Evolutionary conservation across 2,329 filamentous ascomycete species (phyloP), one percentile per base, ranked within the genome.

Genomic region (Penicillium occitanis): DNA sequence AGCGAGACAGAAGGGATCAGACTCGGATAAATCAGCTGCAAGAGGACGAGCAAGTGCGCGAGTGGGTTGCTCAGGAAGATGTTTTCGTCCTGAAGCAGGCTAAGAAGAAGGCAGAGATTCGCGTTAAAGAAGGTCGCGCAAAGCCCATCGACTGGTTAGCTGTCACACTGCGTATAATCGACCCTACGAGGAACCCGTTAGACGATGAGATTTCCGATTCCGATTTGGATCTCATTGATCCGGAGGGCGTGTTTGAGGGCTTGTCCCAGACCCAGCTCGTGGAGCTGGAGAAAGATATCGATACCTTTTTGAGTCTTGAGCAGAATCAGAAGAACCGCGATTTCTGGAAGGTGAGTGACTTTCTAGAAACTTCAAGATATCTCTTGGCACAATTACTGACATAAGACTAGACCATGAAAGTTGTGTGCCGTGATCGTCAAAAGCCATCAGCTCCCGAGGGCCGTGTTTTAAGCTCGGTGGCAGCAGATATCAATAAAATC

Each of bases 61-160:
- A 90, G 74, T 99, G 95, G 84, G 91, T 98, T 22, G 91, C 94
- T 62, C 91, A 96, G 72, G 95, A 99, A 78, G 95, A 99, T 81
- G 89, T 90, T 70, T 99, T 99, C 74, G 95, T 98, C 65, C 83
- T 99, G 74, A 93, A 93, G 79, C 95, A 99, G 80, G 91, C 94
- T 57, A 99, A 98, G 84, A 98, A 96, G 83, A 98, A 97, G 83
- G 94, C 95, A 50, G 91, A 93, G 70, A 96, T 99, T 71, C 90
- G 95, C 48, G 93, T 98, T 55, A 91, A 93, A 71, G 93, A 96
- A 78, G 91, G 91, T 11, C 88, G 96, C 71, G 93, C 94, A 65
- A 93, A 92, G 75, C 91, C 94, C 10, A 94, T 98, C 73, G 95
- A 99, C 80, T 93, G 91, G 84, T 86, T 99, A 55, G 92, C 93